Conservation (phyloP, 2,329 filamentous ascomycete species). For the Cadophora luteo-olivacea region DNA sequence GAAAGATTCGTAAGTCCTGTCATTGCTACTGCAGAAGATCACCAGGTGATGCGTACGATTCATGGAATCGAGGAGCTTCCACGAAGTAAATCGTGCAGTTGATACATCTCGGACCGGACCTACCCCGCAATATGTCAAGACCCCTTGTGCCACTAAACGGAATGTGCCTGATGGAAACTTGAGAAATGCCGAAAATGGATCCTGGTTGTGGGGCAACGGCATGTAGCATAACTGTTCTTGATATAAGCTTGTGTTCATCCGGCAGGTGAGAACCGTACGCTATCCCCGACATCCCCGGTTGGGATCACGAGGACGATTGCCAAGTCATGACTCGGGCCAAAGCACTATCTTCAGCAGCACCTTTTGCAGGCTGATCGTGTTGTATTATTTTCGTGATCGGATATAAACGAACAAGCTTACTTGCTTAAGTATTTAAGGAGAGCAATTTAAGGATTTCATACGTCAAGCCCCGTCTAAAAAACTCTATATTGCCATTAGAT, state of each 20-base stretch:
- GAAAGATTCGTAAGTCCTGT: neutral
- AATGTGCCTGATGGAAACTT: conserved; percentile 7
- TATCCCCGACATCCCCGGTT: conserved; percentile 19
- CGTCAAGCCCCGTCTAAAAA: neutral
- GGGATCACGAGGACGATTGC: neutral
- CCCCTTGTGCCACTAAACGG: neutral
- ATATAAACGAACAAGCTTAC: neutral
- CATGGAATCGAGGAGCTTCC: conserved; percentile 9
- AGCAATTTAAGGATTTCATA: neutral
- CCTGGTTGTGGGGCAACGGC: neutral
- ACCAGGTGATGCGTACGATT: neutral
- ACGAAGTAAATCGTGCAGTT: conserved; percentile 5
- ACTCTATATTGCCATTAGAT: conserved; percentile 14
- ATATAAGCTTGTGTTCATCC: neutral
- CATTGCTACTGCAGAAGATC: neutral
- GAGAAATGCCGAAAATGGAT: neutral
- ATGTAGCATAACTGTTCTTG: neutral
- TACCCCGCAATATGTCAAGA: conserved; percentile 7
- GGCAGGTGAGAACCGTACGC: neutral
- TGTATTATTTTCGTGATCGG: neutral
- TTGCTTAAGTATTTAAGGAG: too few species aligned
- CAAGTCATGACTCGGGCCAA: neutral
- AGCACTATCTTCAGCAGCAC: neutral
- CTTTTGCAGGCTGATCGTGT: neutral
- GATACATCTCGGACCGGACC: neutral